A percentile compares a stretch with the other conserved stretches of the same genome.
Conservation (phyloP, 192 early-diverging fungal species). For the Umbelopsis vinacea region DNA sequence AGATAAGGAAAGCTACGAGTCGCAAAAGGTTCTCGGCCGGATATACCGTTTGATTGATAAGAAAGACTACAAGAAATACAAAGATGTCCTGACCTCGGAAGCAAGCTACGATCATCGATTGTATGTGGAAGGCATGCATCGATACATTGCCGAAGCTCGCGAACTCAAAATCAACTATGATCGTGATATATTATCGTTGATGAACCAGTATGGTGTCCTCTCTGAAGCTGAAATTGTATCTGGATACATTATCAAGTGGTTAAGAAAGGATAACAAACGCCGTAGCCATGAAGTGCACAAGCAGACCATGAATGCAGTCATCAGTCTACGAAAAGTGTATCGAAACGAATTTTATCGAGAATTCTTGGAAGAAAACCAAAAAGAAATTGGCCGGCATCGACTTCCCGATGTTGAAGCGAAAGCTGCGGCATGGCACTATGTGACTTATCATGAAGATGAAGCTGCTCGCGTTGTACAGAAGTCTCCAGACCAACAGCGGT, state of each 20-base stretch:
- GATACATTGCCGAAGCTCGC: constrained; percentile 56
- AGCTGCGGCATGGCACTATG: constrained; percentile 75
- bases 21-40: constrained; percentile 53
- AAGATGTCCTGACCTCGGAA: constrained; percentile 32
- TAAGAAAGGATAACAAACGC: constrained; percentile 49
- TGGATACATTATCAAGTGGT: constrained; percentile 42
- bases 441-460: constrained; percentile 61
- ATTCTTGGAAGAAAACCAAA: constrained; percentile 35
- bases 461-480: constrained; percentile 25
- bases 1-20: constrained; percentile 54
- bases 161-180: constrained; percentile 52
- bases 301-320: constrained; percentile 44
- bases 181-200: constrained; percentile 52
- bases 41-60: constrained; percentile 57
- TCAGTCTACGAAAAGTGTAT: constrained; percentile 44
- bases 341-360: constrained; percentile 51
- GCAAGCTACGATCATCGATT: constrained; percentile 44
- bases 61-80: constrained; percentile 47
- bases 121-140: constrained; percentile 50
- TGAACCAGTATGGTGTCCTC: constrained; percentile 69
- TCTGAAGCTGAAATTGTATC: constrained; percentile 50
- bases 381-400: constrained; percentile 24
- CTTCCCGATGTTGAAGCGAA: constrained; percentile 44
- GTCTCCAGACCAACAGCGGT: constrained; percentile 34
- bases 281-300: constrained; percentile 54